Conservation (phyloP, 2,329 filamentous ascomycete genomes). For the Calonectria pseudoreteaudii region DNA sequence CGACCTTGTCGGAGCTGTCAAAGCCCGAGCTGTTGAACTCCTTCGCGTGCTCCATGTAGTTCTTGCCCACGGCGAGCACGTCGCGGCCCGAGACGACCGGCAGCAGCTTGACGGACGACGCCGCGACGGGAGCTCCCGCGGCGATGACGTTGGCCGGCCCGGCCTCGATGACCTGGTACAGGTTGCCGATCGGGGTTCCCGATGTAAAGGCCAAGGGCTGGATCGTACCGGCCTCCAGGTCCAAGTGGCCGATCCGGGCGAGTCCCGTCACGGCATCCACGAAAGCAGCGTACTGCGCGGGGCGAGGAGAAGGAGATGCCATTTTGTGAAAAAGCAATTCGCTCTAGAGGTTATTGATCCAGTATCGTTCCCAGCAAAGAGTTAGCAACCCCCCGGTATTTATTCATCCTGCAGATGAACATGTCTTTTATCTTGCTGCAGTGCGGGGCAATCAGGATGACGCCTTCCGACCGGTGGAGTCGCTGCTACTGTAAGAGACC, state of each 20-base stretch:
- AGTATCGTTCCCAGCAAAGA: neutral
- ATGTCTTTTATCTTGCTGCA: neutral
- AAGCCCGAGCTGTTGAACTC: constrained; percentile 68
- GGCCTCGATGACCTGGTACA: constrained; percentile 65
- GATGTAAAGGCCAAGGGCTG: constrained; percentile 59
- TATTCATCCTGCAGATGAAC: neutral
- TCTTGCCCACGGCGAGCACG: constrained; percentile 68
- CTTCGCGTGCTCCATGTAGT: constrained; percentile 67
- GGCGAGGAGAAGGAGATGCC: neutral
- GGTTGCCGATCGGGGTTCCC: constrained; percentile 57
- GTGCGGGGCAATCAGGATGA: constrained; percentile 11
- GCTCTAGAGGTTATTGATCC: neutral
- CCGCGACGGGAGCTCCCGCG: constrained; percentile 31
- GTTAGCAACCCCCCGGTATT: neutral
- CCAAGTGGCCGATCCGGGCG: constrained; percentile 28
- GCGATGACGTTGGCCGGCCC: constrained; percentile 53
- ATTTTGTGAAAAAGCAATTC: neutral
- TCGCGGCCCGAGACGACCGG: constrained; percentile 61
- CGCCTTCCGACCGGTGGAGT: constrained; percentile 13
- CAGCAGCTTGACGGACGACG: constrained; percentile 54
- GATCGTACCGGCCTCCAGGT: constrained; percentile 38
- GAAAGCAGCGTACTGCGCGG: constrained; percentile 29
- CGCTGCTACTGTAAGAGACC: neutral
- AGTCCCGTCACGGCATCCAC: constrained; percentile 19
- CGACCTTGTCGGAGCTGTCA: constrained; percentile 65